phyloP scores from a whole-genome alignment of 2,329 filamentous ascomycete genomes.

The Xylariaceae sp. region DNA sequence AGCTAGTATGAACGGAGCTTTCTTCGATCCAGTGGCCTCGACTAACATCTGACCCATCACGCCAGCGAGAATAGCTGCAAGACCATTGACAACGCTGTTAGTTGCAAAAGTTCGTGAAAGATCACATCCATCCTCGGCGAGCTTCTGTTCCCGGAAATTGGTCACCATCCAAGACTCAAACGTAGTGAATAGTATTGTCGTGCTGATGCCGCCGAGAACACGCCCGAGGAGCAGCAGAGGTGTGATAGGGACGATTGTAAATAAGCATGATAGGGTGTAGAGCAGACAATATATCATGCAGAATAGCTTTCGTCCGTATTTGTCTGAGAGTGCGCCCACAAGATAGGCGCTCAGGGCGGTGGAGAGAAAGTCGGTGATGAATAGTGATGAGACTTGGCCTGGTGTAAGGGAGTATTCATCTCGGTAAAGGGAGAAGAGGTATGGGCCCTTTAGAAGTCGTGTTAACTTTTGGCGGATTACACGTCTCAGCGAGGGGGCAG shows the following conservation, averaged over 20 bases:
- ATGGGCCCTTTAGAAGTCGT: conserved; percentile 19
- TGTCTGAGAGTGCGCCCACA: conserved; percentile 37
- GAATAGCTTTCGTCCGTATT: conserved; percentile 45
- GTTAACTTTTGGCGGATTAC: no score
- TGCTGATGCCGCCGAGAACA: conserved; percentile 51
- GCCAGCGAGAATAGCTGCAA: conserved; percentile 52
- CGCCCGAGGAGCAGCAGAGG: conserved; percentile 50
- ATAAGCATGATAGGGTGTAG: conserved; percentile 49
- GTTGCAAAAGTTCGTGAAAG: conserved; percentile 45
- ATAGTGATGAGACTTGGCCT: conserved; percentile 33
- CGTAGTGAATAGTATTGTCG: conserved; percentile 54
- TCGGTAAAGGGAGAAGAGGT: conserved; percentile 27
- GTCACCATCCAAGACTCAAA: conserved; percentile 60
- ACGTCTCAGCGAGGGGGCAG: neutral
- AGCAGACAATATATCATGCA: conserved; percentile 52
- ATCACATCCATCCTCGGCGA: conserved; percentile 36
- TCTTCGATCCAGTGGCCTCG: conserved; percentile 41
- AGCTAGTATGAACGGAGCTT: conserved; percentile 50
- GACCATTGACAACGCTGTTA: conserved; percentile 50
- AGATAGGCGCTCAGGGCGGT: conserved; percentile 43
- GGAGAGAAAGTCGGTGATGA: conserved; percentile 45
- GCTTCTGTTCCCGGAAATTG: conserved; percentile 45
- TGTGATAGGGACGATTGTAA: conserved; percentile 42
- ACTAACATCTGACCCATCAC: conserved; percentile 51
- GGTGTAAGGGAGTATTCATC: conserved; percentile 26